Percentiles rank a stretch among this genome's conserved stretches.
Evolutionary conservation across 164 flowering plant genomes (phyloP).

Genomic region (Houttuynia cordata): DNA sequence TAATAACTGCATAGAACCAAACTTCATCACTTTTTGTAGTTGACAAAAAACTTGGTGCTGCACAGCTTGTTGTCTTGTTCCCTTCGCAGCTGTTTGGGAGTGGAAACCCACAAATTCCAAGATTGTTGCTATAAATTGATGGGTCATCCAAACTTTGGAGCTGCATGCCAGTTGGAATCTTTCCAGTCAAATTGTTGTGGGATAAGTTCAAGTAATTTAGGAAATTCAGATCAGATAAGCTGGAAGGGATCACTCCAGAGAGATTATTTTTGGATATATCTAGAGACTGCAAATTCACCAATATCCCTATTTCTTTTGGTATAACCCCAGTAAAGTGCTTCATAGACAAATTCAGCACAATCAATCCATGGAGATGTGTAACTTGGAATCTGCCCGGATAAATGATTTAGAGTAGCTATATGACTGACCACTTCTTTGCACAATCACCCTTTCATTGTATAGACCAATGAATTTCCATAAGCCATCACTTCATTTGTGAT

Average conservation of each 20-base stretch:
- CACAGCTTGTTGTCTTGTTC: no score
- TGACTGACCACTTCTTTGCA: slow-evolving; percentile 6
- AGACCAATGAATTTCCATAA: not conserved
- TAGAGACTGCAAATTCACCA: slow-evolving; percentile 8
- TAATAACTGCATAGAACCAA: no score
- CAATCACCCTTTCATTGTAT: not conserved
- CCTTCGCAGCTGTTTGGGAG: no score
- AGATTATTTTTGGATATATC: slow-evolving; percentile 13
- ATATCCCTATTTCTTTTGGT: slow-evolving; percentile 5
- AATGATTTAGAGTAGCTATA: slow-evolving; percentile 7
- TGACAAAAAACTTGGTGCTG: no score
- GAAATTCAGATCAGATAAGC: no score
- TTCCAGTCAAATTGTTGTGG: slow-evolving; percentile 11
- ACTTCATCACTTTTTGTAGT: no score
- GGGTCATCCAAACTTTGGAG: not conserved
- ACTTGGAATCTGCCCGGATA: slow-evolving; percentile 8
- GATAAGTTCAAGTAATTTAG: slow-evolving; percentile 13
- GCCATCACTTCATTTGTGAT: not conserved
- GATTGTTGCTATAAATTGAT: no score
- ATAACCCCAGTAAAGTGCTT: slow-evolving; percentile 6
- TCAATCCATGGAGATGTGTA: slow-evolving; percentile 5
- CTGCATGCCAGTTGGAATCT: slow-evolving; percentile 11
- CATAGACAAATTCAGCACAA: slow-evolving; percentile 1
- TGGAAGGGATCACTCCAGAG: slow-evolving; percentile 11
- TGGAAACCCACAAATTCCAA: no score